These are phyloP conservation scores for Colletotrichum spinosum DNA, from an alignment of 2,329 filamentous ascomycete genomes.

Conservation along the genomic window DNA sequence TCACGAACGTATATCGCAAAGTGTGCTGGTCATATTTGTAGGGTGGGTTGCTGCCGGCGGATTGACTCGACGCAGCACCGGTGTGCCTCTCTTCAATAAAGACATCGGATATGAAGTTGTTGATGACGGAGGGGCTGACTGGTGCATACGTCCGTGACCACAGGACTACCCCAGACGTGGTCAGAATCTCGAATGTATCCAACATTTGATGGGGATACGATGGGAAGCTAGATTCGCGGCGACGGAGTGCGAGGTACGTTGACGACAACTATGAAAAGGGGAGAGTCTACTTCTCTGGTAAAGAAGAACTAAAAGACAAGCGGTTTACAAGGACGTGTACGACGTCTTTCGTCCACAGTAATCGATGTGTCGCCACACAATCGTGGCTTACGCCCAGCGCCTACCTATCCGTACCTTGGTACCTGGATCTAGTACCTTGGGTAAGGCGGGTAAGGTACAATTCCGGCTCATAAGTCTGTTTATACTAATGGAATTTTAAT, in stretches of 20 bases:
- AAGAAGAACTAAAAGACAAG: no score
- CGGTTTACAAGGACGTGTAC: no score
- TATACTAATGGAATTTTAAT: no score
- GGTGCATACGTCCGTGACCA: constrained; percentile 91
- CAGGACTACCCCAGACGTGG: constrained; percentile 94
- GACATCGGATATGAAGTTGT: constrained; percentile 94
- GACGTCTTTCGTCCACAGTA: no score
- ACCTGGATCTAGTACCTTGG: no score
- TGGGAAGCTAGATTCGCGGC: constrained; percentile 6
- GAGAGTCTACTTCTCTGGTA: background rate
- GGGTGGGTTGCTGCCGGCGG: constrained; percentile 73
- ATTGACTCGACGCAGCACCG: constrained; percentile 68
- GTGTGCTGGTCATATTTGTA: constrained; percentile 96
- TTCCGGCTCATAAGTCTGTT: no score
- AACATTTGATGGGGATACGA: constrained; percentile 74
- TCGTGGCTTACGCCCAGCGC: no score
- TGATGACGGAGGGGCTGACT: constrained; percentile 86
- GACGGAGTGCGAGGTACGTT: constrained; percentile 6
- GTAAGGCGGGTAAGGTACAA: no score
- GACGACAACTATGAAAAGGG: background rate
- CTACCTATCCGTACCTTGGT: no score
- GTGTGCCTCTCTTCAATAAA: constrained; percentile 93
- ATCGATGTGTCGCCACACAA: no score
- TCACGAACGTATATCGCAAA: constrained; percentile 91
- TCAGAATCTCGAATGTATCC: constrained; percentile 96